These are phyloP conservation scores for Candolleomyces eurysporus DNA, from an alignment of 768 basidiomycete species.

Conservation along the genomic window DNA sequence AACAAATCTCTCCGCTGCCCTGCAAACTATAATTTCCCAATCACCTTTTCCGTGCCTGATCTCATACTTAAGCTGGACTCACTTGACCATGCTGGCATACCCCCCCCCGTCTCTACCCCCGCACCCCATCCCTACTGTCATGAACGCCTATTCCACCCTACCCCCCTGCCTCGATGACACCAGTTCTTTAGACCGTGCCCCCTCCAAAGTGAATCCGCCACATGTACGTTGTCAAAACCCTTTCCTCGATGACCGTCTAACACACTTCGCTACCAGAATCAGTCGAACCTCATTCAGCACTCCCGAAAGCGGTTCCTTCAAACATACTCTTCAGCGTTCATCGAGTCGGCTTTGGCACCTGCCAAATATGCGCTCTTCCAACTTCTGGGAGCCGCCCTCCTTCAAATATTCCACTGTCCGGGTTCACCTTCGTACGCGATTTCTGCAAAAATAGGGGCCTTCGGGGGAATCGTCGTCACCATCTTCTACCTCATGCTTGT, in stretches of 20 bases:
- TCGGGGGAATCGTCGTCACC: constrained; percentile 1
- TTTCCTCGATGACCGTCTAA: background rate
- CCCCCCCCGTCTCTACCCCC: background rate
- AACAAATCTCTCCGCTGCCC: background rate
- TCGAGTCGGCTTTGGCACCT: constrained; percentile 25
- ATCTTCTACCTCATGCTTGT: background rate
- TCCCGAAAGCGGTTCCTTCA: background rate
- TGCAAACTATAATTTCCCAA: background rate
- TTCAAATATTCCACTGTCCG: constrained; percentile 9
- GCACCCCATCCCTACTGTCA: constrained; percentile 1
- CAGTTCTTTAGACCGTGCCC: background rate
- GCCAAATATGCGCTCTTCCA: constrained; percentile 30
- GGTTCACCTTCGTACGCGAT: constrained; percentile 4
- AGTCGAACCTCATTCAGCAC: background rate
- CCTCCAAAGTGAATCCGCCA: background rate
- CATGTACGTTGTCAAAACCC: background rate
- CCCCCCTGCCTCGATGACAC: constrained; percentile 3
- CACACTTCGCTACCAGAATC: background rate
- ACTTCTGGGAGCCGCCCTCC: constrained; percentile 18
- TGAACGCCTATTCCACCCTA: constrained; percentile 9
- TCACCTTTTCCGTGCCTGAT: constrained; percentile 9
- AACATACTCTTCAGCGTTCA: constrained; percentile 10
- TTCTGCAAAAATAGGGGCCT: constrained; percentile 19
- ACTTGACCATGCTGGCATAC: background rate
- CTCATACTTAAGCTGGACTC: constrained; percentile 2